Conservation (phyloP, 1,284 basidiomycete species). For the Fomitopsis pinicola region DNA sequence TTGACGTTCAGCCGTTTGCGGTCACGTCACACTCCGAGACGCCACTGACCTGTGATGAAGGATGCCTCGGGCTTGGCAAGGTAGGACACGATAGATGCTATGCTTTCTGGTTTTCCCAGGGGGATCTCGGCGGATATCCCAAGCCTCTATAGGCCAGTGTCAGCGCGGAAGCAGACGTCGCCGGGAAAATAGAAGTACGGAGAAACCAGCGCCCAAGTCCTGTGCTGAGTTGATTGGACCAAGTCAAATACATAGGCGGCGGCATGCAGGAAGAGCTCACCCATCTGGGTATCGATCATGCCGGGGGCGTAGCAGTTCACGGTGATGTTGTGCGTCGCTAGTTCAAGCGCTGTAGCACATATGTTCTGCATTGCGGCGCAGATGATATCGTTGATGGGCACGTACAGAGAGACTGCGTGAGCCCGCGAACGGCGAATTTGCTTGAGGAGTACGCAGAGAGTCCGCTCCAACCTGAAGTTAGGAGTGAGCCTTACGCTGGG, state of each 20-base stretch:
- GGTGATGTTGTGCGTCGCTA: slow-evolving; percentile 6
- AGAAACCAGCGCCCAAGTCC: not conserved
- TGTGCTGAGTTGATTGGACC: not conserved
- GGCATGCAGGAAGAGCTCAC: not conserved
- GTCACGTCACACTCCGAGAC: not conserved
- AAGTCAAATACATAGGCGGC: slow-evolving; percentile 4
- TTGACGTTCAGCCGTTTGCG: not conserved
- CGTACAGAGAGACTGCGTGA: slow-evolving; percentile 23
- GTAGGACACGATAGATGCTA: slow-evolving; percentile 10
- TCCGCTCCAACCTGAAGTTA: not conserved
- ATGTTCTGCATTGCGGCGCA: not conserved
- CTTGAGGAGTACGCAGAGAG: slow-evolving; percentile 14
- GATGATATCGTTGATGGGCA: not conserved
- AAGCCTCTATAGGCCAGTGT: not conserved
- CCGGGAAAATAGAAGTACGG: not conserved
- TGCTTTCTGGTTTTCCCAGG: slow-evolving; percentile 1
- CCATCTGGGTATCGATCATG: slow-evolving; percentile 2
- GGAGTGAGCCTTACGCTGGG: not conserved
- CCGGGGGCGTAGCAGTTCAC: slow-evolving; percentile 6
- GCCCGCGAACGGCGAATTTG: slow-evolving; percentile 27
- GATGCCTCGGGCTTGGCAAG: slow-evolving; percentile 11
- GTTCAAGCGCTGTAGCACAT: not conserved
- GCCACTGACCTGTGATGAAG: slow-evolving; percentile 11
- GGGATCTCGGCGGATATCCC: not conserved
- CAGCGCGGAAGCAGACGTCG: not conserved